A percentile compares a stretch with the other conserved stretches of the same genome.
Evolutionary conservation across 148 eudicot species (phyloP).

Genomic region (Drosera capensis): DNA sequence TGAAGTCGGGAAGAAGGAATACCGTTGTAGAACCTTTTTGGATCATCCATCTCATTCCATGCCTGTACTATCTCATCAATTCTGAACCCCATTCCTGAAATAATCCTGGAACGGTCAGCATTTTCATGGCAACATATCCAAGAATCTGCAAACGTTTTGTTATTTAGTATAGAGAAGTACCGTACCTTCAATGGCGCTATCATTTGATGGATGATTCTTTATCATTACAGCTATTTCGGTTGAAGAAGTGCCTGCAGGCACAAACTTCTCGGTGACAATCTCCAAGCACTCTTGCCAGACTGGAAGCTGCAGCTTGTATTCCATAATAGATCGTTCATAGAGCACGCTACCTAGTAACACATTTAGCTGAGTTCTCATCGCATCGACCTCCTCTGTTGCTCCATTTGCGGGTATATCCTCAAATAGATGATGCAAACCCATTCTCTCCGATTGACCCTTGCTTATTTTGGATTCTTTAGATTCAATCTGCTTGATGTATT

Average conservation of each 20-base stretch:
- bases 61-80: conserved; percentile 96
- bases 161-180: neutral
- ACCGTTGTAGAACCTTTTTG: conserved; percentile 53
- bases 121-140: neutral
- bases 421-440: no score
- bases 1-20: conserved; percentile 68
- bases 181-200: conserved; percentile 61
- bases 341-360: conserved; percentile 84
- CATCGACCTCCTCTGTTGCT: conserved; percentile 36
- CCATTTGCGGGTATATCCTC: conserved; percentile 40
- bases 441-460: conserved; percentile 27
- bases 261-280: conserved; percentile 75
- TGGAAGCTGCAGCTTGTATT: conserved; percentile 61
- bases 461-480: conserved; percentile 18
- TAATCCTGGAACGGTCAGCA: conserved; percentile 8
- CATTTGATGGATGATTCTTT: conserved; percentile 87
- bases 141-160: neutral
- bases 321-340: conserved; percentile 89
- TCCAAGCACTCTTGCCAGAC: conserved; percentile 97
- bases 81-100: conserved; percentile 74
- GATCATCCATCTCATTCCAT: conserved; percentile 97
- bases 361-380: conserved; percentile 57
- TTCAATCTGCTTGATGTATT: conserved; percentile 15
- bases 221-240: conserved; percentile 92
- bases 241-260: conserved; percentile 77